Base-by-base conservation (phyloP, 2,329 filamentous ascomycete species). In the Fusarium albosuccineum region DNA sequence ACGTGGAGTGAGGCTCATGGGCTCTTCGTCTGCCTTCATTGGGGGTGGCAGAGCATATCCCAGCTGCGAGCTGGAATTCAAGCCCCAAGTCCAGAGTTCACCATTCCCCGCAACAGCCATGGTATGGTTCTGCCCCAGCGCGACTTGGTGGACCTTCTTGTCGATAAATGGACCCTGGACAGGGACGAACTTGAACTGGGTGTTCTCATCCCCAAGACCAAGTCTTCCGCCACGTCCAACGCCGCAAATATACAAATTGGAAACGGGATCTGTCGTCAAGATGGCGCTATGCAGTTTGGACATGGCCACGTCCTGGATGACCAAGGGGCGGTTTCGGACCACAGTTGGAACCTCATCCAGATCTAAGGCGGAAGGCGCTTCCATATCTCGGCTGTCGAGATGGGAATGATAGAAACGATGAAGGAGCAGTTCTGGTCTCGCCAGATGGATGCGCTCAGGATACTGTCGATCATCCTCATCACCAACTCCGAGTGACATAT, bases 11-110 rank as follows among this genome's bases (percentile, higher is more conserved):
- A 88, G 85, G 70, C 94, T 95, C 70, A 96, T 91, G 0, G 94
- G 91, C 61, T 96, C 92, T 71, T 97, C 92, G 52, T 97, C 93
- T 54, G 88, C 87, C 68, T 88, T 85, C 9, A 82, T 78, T 2
- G 90, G 86, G 14, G 84, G 78, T 9, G 94, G 93, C 14, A 97
- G 82, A 16, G 86, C 82, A 76, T 97, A 98, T 6, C 96, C 96
- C 13, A 99, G 85, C 76, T 98, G 95, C 1, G 91, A 93, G 75
- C 88, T 90, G 8, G 86, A 89, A 73, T 97, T 98, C 68, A 91
- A 92, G 8, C 96, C 96, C 96, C 96, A 99, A 2, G 93, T 96
- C 83, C 93, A 97, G 6, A 97, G 87, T 70, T 97, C 93, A n/a
- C 96, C 95, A 54, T 90, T 86, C n/a, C 89, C 89, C 4, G 92